Conservation (phyloP, 768 basidiomycete species). For the Russula sp. region DNA sequence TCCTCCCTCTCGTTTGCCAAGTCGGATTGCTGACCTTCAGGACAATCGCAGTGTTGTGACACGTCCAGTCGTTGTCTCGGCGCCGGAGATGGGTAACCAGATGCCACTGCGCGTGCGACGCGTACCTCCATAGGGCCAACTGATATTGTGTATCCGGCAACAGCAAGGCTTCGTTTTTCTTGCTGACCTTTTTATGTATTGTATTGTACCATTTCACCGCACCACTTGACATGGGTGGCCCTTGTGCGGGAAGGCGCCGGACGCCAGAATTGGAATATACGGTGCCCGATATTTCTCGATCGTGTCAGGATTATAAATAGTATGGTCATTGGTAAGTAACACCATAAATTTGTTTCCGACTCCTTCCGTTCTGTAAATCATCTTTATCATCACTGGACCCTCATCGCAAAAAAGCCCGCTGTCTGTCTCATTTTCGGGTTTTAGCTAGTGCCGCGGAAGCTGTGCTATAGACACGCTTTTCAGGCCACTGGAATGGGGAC, state of each 20-base stretch:
- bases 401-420: no score
- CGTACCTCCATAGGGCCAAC: constrained; percentile 12
- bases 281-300: no score
- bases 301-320: no score
- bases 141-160: background rate
- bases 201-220: background rate
- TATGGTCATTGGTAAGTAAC: no score
- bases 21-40: constrained; percentile 14
- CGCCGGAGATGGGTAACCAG: constrained; percentile 47
- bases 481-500: no score
- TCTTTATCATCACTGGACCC: no score
- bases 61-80: constrained; percentile 50
- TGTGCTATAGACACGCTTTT: no score
- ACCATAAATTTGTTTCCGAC: no score
- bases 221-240: background rate
- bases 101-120: constrained; percentile 49
- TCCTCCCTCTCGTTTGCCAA: constrained; percentile 15
- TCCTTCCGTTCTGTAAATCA: no score
- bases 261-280: no score
- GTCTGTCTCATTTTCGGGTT: no score
- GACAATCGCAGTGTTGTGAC: constrained; percentile 38
- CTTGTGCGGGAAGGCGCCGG: background rate
- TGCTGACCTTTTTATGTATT: background rate
- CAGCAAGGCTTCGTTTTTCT: background rate
- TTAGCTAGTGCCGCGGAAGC: no score